These are phyloP conservation scores for Panicum virgatum DNA, from an alignment of 202 grass and related monocot species.

Conservation along the genomic window DNA sequence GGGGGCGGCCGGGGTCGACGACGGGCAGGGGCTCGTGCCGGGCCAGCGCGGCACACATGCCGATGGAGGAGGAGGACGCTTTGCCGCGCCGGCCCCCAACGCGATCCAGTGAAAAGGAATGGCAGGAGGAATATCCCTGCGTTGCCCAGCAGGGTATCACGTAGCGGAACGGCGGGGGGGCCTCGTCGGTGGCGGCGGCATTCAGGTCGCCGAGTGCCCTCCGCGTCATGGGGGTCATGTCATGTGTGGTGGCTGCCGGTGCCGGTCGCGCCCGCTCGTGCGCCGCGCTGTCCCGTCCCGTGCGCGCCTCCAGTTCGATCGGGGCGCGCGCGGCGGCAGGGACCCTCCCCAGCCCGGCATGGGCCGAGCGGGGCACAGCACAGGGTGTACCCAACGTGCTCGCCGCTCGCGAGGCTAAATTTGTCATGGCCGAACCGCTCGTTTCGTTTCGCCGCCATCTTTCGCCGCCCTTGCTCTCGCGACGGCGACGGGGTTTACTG, in stretches of 20 bases:
- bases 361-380: constrained; percentile 12
- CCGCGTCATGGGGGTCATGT: constrained; percentile 21
- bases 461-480: not conserved
- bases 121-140: not conserved
- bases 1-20: not conserved
- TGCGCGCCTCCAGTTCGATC: not conserved
- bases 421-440: not conserved
- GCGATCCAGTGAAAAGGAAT: not conserved
- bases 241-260: constrained; percentile 9
- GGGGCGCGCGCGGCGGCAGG: not conserved
- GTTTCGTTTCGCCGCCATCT: not conserved
- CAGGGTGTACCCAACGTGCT: constrained; percentile 12
- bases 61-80: not conserved
- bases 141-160: not conserved
- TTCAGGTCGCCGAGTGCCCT: not conserved
- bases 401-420: not conserved
- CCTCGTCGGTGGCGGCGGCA: not conserved
- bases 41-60: constrained; percentile 9
- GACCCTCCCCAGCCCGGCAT: not conserved
- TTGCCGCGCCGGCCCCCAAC: not conserved
- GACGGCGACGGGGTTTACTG: constrained; percentile 11
- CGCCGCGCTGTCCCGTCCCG: constrained; percentile 35
- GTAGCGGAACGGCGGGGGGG: not conserved
- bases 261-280: constrained; percentile 19
- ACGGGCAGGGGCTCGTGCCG: constrained; percentile 34